Conservation (phyloP, 1,139 yeast genomes). For the Taiozyma sp. region DNA sequence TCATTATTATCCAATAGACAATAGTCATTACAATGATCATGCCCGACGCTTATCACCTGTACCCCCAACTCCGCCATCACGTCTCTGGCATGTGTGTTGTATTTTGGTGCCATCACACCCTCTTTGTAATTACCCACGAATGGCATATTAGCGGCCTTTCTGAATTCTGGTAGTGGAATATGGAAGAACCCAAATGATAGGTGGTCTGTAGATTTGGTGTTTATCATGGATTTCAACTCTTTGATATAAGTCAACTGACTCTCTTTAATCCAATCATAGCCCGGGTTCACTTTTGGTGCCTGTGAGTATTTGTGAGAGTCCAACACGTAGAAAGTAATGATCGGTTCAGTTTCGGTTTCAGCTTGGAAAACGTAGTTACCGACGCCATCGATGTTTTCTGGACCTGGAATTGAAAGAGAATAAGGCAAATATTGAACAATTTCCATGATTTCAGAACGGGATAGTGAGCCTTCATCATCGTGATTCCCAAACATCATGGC, state of each 20-base stretch:
- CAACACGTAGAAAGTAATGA: slow-evolving; percentile 59
- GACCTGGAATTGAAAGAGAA: slow-evolving; percentile 58
- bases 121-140: slow-evolving; percentile 61
- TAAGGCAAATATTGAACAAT: slow-evolving; percentile 56
- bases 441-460: slow-evolving; percentile 56
- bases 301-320: slow-evolving; percentile 77
- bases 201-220: slow-evolving; percentile 37
- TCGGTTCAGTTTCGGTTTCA: slow-evolving; percentile 36
- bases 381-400: slow-evolving; percentile 61
- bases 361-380: slow-evolving; percentile 70
- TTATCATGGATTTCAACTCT: slow-evolving; percentile 32
- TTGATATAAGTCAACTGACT: slow-evolving; percentile 61
- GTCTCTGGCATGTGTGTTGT: slow-evolving; percentile 60
- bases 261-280: slow-evolving; percentile 83
- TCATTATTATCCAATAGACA: slow-evolving; percentile 50
- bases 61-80: slow-evolving; percentile 55
- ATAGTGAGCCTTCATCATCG: slow-evolving; percentile 65
- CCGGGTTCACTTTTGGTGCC: slow-evolving; percentile 60
- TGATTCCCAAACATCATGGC: slow-evolving; percentile 77
- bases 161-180: slow-evolving; percentile 84
- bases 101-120: slow-evolving; percentile 70
- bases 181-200: slow-evolving; percentile 89
- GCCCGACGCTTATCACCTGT: slow-evolving; percentile 74
- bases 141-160: slow-evolving; percentile 34
- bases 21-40: slow-evolving; percentile 91